Percentiles rank a stretch among this genome's conserved stretches.
Conservation (phyloP, 805 yeast genomes). For the Candida ipomoeae region DNA sequence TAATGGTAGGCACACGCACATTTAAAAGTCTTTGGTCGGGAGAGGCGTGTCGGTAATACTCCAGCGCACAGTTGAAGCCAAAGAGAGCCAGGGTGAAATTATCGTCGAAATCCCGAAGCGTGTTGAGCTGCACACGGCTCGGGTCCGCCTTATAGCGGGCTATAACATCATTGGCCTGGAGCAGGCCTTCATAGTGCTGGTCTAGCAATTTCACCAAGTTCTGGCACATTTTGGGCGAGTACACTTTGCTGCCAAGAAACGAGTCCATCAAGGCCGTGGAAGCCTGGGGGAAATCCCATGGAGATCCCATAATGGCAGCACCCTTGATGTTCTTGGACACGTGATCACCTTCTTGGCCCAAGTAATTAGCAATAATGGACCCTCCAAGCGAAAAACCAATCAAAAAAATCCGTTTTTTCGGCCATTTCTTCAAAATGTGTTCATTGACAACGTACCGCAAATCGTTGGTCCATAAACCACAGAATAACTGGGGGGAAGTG, state of each 20-base stretch:
- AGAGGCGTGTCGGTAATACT: slow-evolving; percentile 63
- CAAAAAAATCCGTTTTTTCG: slow-evolving; percentile 59
- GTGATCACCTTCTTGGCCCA: slow-evolving; percentile 57
- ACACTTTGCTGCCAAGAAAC: slow-evolving; percentile 34
- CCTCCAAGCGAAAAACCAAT: slow-evolving; percentile 76
- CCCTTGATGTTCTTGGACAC: slow-evolving; percentile 50
- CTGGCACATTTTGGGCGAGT: slow-evolving; percentile 42
- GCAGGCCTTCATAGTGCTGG: slow-evolving; percentile 27
- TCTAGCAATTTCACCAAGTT: slow-evolving; percentile 32
- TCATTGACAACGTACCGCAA: slow-evolving; percentile 54
- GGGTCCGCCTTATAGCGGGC: slow-evolving; percentile 30
- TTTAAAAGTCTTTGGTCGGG: slow-evolving; percentile 53
- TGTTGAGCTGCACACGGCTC: slow-evolving; percentile 27
- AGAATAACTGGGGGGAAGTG: slow-evolving; percentile 62
- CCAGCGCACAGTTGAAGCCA: slow-evolving; percentile 58
- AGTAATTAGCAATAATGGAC: slow-evolving; percentile 57
- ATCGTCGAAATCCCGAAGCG: slow-evolving; percentile 56
- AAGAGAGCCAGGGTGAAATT: slow-evolving; percentile 56
- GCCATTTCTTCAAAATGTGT: slow-evolving; percentile 48
- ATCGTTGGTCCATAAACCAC: slow-evolving; percentile 69
- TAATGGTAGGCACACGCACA: slow-evolving; percentile 58
- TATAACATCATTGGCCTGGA: slow-evolving; percentile 22
- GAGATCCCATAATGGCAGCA: slow-evolving; percentile 58
- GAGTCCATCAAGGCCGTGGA: slow-evolving; percentile 40
- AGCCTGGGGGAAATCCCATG: slow-evolving; percentile 68